Evolutionary conservation across 2,329 filamentous ascomycete genomes (phyloP).

Genomic region (Scorias spongiosa): DNA sequence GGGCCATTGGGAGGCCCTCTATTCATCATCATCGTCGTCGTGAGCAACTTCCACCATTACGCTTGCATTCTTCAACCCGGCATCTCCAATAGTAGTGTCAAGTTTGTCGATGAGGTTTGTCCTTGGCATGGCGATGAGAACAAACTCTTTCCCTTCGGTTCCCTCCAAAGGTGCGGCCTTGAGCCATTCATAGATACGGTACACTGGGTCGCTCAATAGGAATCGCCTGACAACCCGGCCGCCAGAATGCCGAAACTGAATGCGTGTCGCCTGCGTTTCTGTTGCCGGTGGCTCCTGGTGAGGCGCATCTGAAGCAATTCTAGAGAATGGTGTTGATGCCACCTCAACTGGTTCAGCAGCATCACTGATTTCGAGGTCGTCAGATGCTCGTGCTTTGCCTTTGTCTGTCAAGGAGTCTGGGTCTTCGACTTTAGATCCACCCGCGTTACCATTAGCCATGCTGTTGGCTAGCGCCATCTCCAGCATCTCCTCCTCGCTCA

Average conservation of each 20-base stretch:
- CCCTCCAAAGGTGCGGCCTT: constrained; percentile 76
- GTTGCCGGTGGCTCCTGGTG: constrained; percentile 60
- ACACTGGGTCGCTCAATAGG: constrained; percentile 56
- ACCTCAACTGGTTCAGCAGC: constrained; percentile 19
- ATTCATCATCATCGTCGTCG: constrained; percentile 7
- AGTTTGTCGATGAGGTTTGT: constrained; percentile 61
- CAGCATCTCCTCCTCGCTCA: constrained; percentile 96
- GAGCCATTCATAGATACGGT: constrained; percentile 87
- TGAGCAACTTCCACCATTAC: constrained; percentile 76
- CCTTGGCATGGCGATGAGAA: constrained; percentile 74
- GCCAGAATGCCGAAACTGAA: constrained; percentile 78
- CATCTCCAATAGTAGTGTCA: constrained; percentile 58
- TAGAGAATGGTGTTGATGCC: constrained; percentile 38
- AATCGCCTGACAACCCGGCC: constrained; percentile 85
- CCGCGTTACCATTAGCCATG: constrained; percentile 41
- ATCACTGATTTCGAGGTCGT: constrained; percentile 13
- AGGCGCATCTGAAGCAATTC: constrained; percentile 55
- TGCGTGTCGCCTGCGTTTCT: constrained; percentile 56
- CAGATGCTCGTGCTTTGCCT: constrained; percentile 1
- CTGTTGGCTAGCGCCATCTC: constrained; percentile 88
- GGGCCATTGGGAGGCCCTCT: neutral
- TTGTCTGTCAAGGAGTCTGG: constrained; percentile 72
- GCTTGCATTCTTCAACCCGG: constrained; percentile 78
- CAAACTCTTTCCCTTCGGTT: constrained; percentile 65
- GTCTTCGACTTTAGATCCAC: constrained; percentile 48